Conservation (phyloP, 1,284 basidiomycete species). For the Cutaneotrichosporon mucoides region DNA sequence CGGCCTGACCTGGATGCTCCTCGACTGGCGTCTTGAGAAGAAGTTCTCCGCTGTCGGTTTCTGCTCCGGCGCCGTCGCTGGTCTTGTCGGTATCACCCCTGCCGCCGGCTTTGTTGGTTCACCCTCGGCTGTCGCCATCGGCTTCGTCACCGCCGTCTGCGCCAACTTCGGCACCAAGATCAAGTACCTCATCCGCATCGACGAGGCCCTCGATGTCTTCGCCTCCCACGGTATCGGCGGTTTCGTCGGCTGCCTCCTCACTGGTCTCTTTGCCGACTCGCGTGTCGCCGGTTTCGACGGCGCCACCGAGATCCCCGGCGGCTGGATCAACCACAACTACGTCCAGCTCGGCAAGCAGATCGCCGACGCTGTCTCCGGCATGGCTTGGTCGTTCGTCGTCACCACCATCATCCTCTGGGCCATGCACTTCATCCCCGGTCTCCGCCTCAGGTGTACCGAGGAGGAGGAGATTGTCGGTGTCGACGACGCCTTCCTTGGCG, state of each 20-base stretch:
- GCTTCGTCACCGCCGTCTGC: conserved; percentile 73
- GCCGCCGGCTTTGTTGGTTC: conserved; percentile 84
- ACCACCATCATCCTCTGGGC: conserved; percentile 84
- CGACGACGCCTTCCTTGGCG: conserved; percentile 90
- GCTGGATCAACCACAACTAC: conserved; percentile 76
- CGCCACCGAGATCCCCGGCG: conserved; percentile 65
- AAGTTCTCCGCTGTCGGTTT: conserved; percentile 94
- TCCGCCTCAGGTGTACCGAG: conserved; percentile 71
- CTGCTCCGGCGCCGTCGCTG: conserved; percentile 89
- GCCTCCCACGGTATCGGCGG: conserved; percentile 87
- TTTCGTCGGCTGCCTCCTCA: conserved; percentile 62
- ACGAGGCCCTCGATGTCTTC: conserved; percentile 69
- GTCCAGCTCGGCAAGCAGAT: conserved; percentile 77
- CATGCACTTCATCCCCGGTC: conserved; percentile 87
- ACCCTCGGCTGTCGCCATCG: conserved; percentile 75
- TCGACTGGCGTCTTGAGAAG: conserved; percentile 86
- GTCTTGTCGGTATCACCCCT: conserved; percentile 80
- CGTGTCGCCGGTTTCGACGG: conserved; percentile 83
- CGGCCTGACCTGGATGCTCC: conserved; percentile 91
- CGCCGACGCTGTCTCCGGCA: conserved; percentile 54
- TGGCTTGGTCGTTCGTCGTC: conserved; percentile 74
- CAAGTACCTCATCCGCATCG: conserved; percentile 63
- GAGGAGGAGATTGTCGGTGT: conserved; percentile 88
- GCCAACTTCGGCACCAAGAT: conserved; percentile 95
- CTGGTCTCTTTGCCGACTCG: conserved; percentile 81